A percentile compares a stretch with the other conserved stretches of the same genome.
phyloP scores from a whole-genome alignment of 2,329 filamentous ascomycete species.

The Knufia fluminis region DNA sequence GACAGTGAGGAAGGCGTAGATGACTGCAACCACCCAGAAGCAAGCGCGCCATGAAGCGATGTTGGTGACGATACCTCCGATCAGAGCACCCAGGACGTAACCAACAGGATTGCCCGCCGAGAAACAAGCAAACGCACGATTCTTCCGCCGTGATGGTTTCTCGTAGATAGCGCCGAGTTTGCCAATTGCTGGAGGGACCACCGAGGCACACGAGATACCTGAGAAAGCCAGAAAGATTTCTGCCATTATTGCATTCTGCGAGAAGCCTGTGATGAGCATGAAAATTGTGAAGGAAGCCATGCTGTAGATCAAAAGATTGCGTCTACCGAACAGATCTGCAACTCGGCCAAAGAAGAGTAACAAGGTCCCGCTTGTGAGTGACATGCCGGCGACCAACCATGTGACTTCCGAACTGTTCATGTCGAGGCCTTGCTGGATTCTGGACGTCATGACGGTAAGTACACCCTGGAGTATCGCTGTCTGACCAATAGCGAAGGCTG shows the following conservation, averaged over 20 bases:
- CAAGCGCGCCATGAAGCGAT: conserved; percentile 55
- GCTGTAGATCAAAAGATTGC: conserved; percentile 50
- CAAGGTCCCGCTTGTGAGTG: conserved; percentile 54
- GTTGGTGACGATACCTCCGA: conserved; percentile 53
- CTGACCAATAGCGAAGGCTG: conserved; percentile 58
- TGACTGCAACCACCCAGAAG: conserved; percentile 54
- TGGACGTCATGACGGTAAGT: conserved; percentile 53
- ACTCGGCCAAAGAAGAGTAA: conserved; percentile 58
- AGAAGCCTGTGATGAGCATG: conserved; percentile 50
- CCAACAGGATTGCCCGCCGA: conserved; percentile 49
- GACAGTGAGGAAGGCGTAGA: conserved; percentile 52
- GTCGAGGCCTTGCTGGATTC: conserved; percentile 48
- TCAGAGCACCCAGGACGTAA: conserved; percentile 49
- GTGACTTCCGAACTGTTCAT: conserved; percentile 60
- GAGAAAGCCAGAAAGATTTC: conserved; percentile 56
- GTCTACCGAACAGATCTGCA: conserved; percentile 58
- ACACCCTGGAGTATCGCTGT: conserved; percentile 51
- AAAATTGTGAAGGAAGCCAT: conserved; percentile 52
- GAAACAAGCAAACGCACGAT: conserved; percentile 56
- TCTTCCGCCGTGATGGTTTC: conserved; percentile 54
- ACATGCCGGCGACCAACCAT: conserved; percentile 57
- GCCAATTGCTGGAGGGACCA: conserved; percentile 55
- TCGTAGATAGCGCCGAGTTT: conserved; percentile 56
- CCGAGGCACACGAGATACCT: conserved; percentile 55
- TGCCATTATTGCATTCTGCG: conserved; percentile 48